phyloP scores from a whole-genome alignment of 73 alveolate genomes.

The Tetrahymena malaccensis region DNA sequence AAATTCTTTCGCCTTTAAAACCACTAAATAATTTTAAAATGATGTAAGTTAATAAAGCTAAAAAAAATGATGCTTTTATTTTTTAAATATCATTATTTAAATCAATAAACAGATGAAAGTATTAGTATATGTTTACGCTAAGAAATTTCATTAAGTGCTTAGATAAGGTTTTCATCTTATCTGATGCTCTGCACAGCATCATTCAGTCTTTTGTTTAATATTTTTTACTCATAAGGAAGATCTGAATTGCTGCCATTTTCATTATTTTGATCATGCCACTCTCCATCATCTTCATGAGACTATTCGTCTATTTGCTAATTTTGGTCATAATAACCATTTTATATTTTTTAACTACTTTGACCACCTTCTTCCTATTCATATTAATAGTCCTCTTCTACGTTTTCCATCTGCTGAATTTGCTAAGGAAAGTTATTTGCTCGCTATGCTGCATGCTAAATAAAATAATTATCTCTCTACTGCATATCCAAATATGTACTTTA shows the following conservation, averaged over 20 bases:
- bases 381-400: not conserved
- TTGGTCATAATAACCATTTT: not conserved
- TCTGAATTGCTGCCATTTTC: not conserved
- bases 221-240: not conserved
- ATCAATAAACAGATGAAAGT: not conserved
- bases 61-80: too few species aligned
- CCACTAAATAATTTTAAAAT: not conserved
- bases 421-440: not conserved
- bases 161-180: not conserved
- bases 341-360: not conserved
- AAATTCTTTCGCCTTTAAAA: not conserved
- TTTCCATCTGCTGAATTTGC: not conserved
- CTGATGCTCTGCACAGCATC: not conserved
- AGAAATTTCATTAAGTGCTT: not conserved
- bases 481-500: not conserved
- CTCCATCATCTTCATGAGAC: not conserved
- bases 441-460: not conserved
- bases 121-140: not conserved
- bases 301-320: not conserved
- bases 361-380: not conserved
- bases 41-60: not conserved
- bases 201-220: not conserved
- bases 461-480: not conserved
- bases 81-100: too few species aligned
- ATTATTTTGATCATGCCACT: not conserved